Evolutionary conservation across 495 filamentous ascomycete species (phyloP).

Genomic region (Hypoxylon lienhwacheense): DNA sequence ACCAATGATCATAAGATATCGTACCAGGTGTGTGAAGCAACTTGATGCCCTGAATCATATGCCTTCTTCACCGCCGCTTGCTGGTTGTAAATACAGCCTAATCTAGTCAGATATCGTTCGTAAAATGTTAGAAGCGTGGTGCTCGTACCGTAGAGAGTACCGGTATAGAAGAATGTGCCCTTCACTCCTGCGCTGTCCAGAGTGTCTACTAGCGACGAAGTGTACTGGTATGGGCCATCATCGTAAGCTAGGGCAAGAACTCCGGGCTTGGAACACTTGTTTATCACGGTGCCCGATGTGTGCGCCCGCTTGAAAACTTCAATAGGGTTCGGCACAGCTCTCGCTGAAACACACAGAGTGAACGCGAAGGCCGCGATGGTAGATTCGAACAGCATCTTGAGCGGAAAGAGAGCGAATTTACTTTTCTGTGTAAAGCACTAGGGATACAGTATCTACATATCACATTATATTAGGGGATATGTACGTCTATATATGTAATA

Average conservation of each 20-base stretch:
- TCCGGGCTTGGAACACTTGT: slow-evolving; percentile 45
- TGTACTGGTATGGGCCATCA: slow-evolving; percentile 66
- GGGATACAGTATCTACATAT: neutral
- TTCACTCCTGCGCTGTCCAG: slow-evolving; percentile 45
- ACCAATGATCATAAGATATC: too few species aligned
- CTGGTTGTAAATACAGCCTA: slow-evolving; percentile 57
- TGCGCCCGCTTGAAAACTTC: slow-evolving; percentile 44
- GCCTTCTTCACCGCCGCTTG: slow-evolving; percentile 52
- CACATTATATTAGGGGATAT: neutral
- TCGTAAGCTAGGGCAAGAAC: slow-evolving; percentile 64
- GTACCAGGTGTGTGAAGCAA: slow-evolving; percentile 56
- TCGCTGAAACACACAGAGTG: slow-evolving; percentile 36
- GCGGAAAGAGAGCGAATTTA: neutral
- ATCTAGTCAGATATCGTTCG: neutral
- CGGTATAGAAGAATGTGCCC: slow-evolving; percentile 58
- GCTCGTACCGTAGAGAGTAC: slow-evolving; percentile 51
- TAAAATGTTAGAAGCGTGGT: neutral
- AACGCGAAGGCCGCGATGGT: slow-evolving; percentile 35
- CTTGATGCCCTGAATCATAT: slow-evolving; percentile 52
- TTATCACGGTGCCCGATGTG: slow-evolving; percentile 45
- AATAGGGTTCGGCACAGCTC: slow-evolving; percentile 40
- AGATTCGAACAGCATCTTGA: slow-evolving; percentile 39
- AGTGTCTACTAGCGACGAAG: slow-evolving; percentile 37
- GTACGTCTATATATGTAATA: slow-evolving; percentile 5
- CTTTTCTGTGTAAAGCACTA: neutral